These are phyloP conservation scores for Endocalyx cinctus DNA, from an alignment of 2,329 filamentous ascomycete genomes.

Conservation along the genomic window DNA sequence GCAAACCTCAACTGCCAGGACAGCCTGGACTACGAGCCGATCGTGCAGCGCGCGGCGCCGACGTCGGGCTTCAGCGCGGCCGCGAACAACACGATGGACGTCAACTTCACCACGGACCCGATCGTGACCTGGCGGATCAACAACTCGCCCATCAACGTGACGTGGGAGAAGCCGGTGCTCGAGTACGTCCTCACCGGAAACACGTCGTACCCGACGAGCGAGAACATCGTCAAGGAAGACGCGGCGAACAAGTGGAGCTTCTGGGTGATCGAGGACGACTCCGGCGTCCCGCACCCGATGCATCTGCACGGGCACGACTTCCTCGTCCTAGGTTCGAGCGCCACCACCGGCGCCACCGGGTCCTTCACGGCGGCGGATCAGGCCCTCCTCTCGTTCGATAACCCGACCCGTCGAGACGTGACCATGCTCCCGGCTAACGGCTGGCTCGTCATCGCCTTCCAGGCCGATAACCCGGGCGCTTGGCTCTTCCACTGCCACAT, in stretches of 20 bases:
- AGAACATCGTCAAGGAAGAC: constrained; percentile 17
- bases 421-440: constrained; percentile 38
- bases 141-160: constrained; percentile 18
- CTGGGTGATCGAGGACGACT: constrained; percentile 24
- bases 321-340: constrained; percentile 24
- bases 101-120: constrained; percentile 2
- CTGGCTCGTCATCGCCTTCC: constrained; percentile 43
- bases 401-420: constrained; percentile 43
- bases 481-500: constrained; percentile 47
- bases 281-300: constrained; percentile 21
- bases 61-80: constrained; percentile 9
- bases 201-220: constrained; percentile 16
- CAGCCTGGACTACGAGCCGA: constrained; percentile 12
- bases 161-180: constrained; percentile 30
- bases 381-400: constrained; percentile 29
- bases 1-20: constrained; percentile 12
- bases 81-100: constrained; percentile 10
- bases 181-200: constrained; percentile 24
- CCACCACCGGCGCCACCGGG: constrained; percentile 7
- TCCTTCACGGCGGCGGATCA: constrained; percentile 18
- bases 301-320: constrained; percentile 32
- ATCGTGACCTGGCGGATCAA: constrained; percentile 17
- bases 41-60: constrained; percentile 13
- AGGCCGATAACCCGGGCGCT: constrained; percentile 44
- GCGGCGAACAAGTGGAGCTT: constrained; percentile 21